phyloP scores from a whole-genome alignment of 305 asterid species.

The Fraxinus albicans region DNA sequence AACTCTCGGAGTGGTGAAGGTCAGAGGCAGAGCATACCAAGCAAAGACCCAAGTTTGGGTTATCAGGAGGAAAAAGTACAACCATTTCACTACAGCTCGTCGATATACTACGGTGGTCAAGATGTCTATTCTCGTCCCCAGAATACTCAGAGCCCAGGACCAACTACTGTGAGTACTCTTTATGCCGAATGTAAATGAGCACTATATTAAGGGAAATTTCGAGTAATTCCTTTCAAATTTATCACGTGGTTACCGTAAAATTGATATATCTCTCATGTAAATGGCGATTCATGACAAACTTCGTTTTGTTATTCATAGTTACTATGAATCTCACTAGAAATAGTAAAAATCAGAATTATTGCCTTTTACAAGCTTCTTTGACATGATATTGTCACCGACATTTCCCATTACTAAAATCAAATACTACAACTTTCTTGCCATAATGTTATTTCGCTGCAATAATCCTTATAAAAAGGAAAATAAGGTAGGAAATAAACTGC shows the following conservation, averaged over 20 bases:
- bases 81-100: slow-evolving; percentile 76
- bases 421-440: background rate
- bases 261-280: background rate
- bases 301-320: background rate
- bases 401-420: background rate
- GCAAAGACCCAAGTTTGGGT: slow-evolving; percentile 35
- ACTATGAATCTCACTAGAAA: background rate
- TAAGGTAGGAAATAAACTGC: background rate
- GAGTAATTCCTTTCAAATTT: background rate
- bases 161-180: slow-evolving; percentile 48
- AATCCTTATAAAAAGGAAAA: background rate
- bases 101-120: slow-evolving; percentile 86
- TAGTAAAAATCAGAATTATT: background rate
- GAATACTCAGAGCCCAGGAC: slow-evolving; percentile 41
- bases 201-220: background rate
- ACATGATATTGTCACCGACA: background rate
- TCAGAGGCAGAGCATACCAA: slow-evolving; percentile 24
- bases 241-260: background rate
- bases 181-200: background rate
- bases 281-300: background rate
- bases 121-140: slow-evolving; percentile 71
- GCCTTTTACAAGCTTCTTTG: background rate
- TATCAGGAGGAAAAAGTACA: slow-evolving; percentile 49
- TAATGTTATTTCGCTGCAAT: background rate
- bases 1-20: slow-evolving; percentile 32